These are phyloP conservation scores for Linnemannia hyalina DNA, from an alignment of 192 early-diverging fungal species.

Conservation along the genomic window DNA sequence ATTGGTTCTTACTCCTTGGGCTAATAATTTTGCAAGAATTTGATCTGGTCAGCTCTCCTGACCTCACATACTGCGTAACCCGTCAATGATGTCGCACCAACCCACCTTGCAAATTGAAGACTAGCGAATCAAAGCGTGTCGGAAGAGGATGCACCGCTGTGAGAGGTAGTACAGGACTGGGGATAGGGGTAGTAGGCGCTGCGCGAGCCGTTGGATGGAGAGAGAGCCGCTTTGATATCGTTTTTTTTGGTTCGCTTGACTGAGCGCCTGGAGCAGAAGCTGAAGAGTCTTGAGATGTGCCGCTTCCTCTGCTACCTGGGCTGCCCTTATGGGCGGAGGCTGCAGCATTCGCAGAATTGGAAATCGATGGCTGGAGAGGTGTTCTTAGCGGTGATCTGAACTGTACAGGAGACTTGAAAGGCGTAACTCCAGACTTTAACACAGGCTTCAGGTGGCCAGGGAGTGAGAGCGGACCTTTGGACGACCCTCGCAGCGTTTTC, in stretches of 20 bases:
- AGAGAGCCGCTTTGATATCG: neutral
- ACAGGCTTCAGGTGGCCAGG: neutral
- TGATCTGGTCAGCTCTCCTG: neutral
- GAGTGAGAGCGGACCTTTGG: neutral
- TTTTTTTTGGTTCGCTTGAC: neutral
- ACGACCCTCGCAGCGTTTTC: constrained; percentile 19
- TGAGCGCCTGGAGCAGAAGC: neutral
- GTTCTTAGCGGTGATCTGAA: constrained; percentile 24
- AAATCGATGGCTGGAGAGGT: neutral
- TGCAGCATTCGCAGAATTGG: neutral
- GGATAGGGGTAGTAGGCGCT: neutral
- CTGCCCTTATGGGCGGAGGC: neutral
- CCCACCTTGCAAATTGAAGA: constrained; percentile 25
- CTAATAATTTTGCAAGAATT: neutral
- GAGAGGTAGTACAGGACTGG: neutral
- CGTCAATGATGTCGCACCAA: too few species aligned
- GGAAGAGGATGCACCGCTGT: neutral
- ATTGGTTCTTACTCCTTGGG: neutral
- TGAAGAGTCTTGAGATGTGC: neutral
- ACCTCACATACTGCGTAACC: too few species aligned
- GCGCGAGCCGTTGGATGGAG: constrained; percentile 33
- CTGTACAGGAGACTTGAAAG: constrained; percentile 34
- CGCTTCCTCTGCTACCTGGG: neutral
- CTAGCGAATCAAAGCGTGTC: neutral
- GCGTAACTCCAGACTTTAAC: neutral